A percentile compares a stretch with the other conserved stretches of the same genome.
These are phyloP conservation scores for Gynandropsis gynandra DNA, from an alignment of 345 rosid species.

Conservation along the genomic window DNA sequence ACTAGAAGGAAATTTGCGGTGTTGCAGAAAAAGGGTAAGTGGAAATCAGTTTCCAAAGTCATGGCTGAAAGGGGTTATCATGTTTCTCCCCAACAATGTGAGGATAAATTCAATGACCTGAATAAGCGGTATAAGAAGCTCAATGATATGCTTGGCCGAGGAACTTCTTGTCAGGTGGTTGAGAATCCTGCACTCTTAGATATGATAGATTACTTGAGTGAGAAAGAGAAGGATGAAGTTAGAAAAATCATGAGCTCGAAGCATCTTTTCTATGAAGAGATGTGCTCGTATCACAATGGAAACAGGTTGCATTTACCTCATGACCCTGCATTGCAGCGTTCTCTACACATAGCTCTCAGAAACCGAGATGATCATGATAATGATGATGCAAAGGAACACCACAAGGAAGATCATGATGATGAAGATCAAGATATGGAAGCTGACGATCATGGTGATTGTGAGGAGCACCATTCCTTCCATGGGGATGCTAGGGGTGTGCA, in stretches of 20 bases:
- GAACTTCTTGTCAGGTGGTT: slow-evolving; percentile 86
- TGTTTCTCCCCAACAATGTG: slow-evolving; percentile 96
- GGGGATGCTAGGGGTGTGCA: slow-evolving; percentile 38
- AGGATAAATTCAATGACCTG: slow-evolving; percentile 90
- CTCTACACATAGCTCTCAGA: slow-evolving; percentile 62
- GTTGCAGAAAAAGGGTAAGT: slow-evolving; percentile 83
- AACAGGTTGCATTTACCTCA: slow-evolving; percentile 86
- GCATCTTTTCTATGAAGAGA: slow-evolving; percentile 92
- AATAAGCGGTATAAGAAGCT: slow-evolving; percentile 90
- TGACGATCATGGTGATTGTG: slow-evolving; percentile 66
- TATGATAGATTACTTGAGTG: slow-evolving; percentile 53
- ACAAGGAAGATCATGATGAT: slow-evolving; percentile 65
- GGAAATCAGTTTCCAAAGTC: slow-evolving; percentile 83
- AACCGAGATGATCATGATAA: slow-evolving; percentile 68
- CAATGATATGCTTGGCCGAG: slow-evolving; percentile 90
- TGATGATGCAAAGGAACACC: slow-evolving; percentile 50
- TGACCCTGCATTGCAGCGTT: slow-evolving; percentile 73
- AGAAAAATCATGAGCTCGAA: slow-evolving; percentile 78
- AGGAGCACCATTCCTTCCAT: slow-evolving; percentile 41
- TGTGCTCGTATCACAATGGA: slow-evolving; percentile 90
- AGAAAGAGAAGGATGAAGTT: slow-evolving; percentile 81
- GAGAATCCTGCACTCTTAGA: slow-evolving; percentile 80
- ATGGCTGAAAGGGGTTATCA: slow-evolving; percentile 80
- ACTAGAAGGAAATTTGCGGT: slow-evolving; percentile 62
- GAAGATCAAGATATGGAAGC: slow-evolving; percentile 66